phyloP scores from a whole-genome alignment of 768 basidiomycete genomes.

The Suillus discolor region DNA sequence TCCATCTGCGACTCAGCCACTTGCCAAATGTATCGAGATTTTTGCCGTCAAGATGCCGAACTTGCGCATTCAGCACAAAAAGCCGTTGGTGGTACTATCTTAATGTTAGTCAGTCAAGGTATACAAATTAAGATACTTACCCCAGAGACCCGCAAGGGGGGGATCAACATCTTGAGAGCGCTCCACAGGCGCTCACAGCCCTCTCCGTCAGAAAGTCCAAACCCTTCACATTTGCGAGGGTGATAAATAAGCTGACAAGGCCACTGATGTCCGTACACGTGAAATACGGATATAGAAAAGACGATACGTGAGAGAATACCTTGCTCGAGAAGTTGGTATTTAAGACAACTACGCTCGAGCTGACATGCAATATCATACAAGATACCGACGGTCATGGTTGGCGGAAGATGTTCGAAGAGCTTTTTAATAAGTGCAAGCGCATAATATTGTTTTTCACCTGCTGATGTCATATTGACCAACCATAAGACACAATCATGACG shows the following conservation, averaged over 20 bases:
- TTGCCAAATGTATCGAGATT: too few relatives aligned
- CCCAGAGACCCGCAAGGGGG: too few relatives aligned
- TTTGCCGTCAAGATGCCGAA: too few relatives aligned
- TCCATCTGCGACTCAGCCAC: too few relatives aligned
- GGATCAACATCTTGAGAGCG: too few relatives aligned
- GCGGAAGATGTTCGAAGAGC: constrained; percentile 8
- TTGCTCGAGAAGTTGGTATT: background rate
- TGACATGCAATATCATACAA: constrained; percentile 9
- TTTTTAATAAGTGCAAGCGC: constrained; percentile 9
- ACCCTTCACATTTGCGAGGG: too few relatives aligned
- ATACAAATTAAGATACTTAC: too few relatives aligned
- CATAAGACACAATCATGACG: constrained; percentile 9
- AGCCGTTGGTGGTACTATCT: too few relatives aligned
- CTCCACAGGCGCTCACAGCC: too few relatives aligned
- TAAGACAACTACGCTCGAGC: background rate
- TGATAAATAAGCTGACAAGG: constrained; percentile 28
- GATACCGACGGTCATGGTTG: background rate
- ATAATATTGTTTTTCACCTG: constrained; percentile 18
- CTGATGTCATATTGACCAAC: constrained; percentile 15
- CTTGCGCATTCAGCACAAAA: too few relatives aligned
- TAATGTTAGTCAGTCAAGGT: too few relatives aligned
- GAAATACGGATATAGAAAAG: constrained; percentile 34
- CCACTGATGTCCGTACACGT: constrained; percentile 37
- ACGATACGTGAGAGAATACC: constrained; percentile 10
- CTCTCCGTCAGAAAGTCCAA: too few relatives aligned